phyloP scores from a whole-genome alignment of 306 rosid species.

The Lagenaria siceraria region DNA sequence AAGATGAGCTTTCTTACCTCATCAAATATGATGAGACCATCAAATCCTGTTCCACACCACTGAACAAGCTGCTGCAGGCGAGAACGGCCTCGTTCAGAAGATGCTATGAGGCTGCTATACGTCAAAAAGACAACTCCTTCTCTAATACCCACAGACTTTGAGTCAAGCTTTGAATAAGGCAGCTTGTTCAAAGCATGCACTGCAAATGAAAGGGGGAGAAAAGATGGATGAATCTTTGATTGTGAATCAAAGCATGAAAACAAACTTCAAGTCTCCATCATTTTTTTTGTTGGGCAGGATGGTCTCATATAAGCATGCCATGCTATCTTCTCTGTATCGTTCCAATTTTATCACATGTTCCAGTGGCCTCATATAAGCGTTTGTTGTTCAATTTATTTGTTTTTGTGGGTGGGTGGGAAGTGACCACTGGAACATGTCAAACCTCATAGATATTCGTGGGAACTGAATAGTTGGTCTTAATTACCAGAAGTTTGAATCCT shows the following conservation, averaged over 20 bases:
- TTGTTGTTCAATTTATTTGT: background rate
- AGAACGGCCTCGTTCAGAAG: constrained; percentile 93
- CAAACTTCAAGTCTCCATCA: background rate
- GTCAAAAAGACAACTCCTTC: constrained; percentile 94
- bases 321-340: too few relatives aligned
- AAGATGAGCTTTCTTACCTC: constrained; percentile 36
- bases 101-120: constrained; percentile 92
- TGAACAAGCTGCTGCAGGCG: constrained; percentile 90
- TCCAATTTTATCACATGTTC: too few relatives aligned
- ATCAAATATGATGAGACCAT: constrained; percentile 79
- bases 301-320: background rate
- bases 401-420: background rate
- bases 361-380: background rate
- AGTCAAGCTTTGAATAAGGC: constrained; percentile 98
- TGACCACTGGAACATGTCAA: background rate
- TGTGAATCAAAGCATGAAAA: background rate
- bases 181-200: constrained; percentile 98
- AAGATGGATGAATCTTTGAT: constrained; percentile 8
- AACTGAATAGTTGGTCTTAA: background rate
- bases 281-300: background rate
- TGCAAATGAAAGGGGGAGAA: constrained; percentile 26
- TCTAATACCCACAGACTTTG: constrained; percentile 77
- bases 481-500: background rate
- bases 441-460: background rate
- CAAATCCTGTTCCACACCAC: constrained; percentile 85